These are phyloP conservation scores for Moesziomyces parantarcticus DNA, from an alignment of 1,284 basidiomycete species.

Conservation along the genomic window DNA sequence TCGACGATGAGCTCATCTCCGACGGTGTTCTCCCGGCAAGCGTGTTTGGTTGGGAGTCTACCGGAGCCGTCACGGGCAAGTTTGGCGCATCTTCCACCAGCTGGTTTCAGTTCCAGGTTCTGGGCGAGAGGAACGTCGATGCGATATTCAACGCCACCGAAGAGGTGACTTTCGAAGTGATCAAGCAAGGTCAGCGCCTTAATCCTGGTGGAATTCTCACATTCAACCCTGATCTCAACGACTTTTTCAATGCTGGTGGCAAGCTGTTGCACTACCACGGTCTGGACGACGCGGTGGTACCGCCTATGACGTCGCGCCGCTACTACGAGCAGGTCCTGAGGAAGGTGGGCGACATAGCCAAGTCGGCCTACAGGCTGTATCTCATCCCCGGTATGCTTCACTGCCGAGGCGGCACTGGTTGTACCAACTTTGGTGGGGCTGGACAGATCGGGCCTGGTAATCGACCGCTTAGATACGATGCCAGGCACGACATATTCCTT, in stretches of 20 bases:
- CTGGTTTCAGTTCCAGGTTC: constrained; percentile 48
- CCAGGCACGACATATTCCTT: constrained; percentile 68
- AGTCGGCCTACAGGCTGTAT: constrained; percentile 70
- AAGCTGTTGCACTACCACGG: constrained; percentile 68
- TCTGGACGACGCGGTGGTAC: constrained; percentile 67
- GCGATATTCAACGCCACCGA: constrained; percentile 29
- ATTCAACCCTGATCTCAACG: constrained; percentile 57
- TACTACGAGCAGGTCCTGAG: constrained; percentile 68
- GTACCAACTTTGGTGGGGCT: constrained; percentile 54
- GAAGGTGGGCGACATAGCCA: constrained; percentile 40
- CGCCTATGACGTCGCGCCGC: constrained; percentile 67
- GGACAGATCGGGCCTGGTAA: constrained; percentile 32
- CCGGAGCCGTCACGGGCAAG: constrained; percentile 26
- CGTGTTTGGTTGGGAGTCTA: constrained; percentile 31
- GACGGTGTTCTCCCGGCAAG: constrained; percentile 34
- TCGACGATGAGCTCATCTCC: constrained; percentile 34
- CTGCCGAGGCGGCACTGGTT: constrained; percentile 61
- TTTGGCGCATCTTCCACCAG: constrained; percentile 16
- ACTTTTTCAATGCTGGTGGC: constrained; percentile 61
- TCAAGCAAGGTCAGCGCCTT: constrained; percentile 21
- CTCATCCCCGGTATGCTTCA: constrained; percentile 70
- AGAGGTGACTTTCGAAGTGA: constrained; percentile 26
- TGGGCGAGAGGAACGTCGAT: constrained; percentile 19
- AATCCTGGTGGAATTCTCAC: constrained; percentile 41
- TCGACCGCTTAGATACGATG: constrained; percentile 47